Percentiles rank a stretch among this genome's conserved stretches.
These are phyloP conservation scores for Zymoseptoria tritici DNA, from an alignment of 2,329 filamentous ascomycete genomes.

Conservation along the genomic window DNA sequence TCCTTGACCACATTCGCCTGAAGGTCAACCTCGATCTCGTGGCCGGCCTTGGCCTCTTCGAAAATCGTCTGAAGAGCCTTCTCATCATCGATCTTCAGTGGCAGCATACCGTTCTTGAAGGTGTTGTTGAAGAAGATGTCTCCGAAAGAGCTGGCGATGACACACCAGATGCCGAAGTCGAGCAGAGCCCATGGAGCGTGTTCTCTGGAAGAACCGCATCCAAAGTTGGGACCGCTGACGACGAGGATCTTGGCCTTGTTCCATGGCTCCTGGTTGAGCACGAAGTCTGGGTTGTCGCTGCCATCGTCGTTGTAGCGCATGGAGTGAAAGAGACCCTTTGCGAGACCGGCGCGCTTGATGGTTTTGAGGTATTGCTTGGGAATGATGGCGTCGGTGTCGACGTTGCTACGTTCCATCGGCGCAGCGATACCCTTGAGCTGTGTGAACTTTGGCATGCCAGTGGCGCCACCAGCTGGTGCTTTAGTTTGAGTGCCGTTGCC, in stretches of 20 bases:
- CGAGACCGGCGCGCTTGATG: slow-evolving; percentile 94
- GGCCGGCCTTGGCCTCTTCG: slow-evolving; percentile 67
- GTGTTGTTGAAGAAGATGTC: slow-evolving; percentile 99
- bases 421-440: slow-evolving; percentile 80
- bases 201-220: slow-evolving; percentile 85
- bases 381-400: slow-evolving; percentile 99
- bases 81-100: slow-evolving; percentile 65
- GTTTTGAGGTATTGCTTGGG: slow-evolving; percentile 99
- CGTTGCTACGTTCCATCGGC: slow-evolving; percentile 77
- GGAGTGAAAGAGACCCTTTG: slow-evolving; percentile 76
- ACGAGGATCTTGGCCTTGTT: slow-evolving; percentile 80
- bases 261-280: slow-evolving; percentile 87
- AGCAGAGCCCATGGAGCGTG: slow-evolving; percentile 95
- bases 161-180: slow-evolving; percentile 90
- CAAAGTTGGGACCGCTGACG: slow-evolving; percentile 87
- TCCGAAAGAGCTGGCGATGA: slow-evolving; percentile 81
- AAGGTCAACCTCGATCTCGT: slow-evolving; percentile 84
- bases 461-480: slow-evolving; percentile 40
- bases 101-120: slow-evolving; percentile 99
- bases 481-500: slow-evolving; percentile 53
- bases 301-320: slow-evolving; percentile 66
- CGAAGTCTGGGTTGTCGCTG: slow-evolving; percentile 68
- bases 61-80: slow-evolving; percentile 62
- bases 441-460: slow-evolving; percentile 76
- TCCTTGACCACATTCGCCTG: slow-evolving; percentile 76